Evolutionary conservation across 257 asterid species (phyloP), one percentile per base, ranked within the genome.

Genomic region (Solanum clarkiae): DNA sequence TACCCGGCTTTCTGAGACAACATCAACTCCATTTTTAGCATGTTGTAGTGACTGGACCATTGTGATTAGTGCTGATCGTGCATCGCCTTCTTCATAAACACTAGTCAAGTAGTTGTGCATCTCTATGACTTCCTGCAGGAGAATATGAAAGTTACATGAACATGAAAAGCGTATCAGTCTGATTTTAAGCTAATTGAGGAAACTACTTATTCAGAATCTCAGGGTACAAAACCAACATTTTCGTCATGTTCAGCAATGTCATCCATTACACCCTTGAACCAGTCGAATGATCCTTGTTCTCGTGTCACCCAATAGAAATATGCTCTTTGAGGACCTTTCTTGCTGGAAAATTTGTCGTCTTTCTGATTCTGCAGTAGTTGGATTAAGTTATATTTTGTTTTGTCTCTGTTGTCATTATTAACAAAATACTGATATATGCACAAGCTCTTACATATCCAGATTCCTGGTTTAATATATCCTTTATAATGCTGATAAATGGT

Each of bases 251-350:
- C 97, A 82, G 99, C 97, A 24, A 94, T 91, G 88, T 96, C 99
- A 83, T 96, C 97, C 99, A 96, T 93, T 14, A 94, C 99, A 14
- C 98, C 98, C 87, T 94, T 96, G 85, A 96, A 96, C 99, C 99
- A 96, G 53, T 96, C 98, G 29, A 96, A 96, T 6, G 98, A 96
- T 36, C 95, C 98, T 93, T 96, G 99, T 88, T 96, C 99, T 32
- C 98, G 87, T 6, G 99, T 95, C 83, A 96, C 95, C 99, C 99
- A 96, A 68, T 94, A 94, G 84, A 96, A 96, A 85, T 95, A 96
- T 13, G 97, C 99, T 90, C 98, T 89, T 14, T 89, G 90, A 0
- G 95, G 98, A 44, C 93, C 91, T 53, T 51, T 54, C 74, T 60
- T 91, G 5, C 63, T 86, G 8, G 84, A 80, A 10, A 83, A 15